Base-by-base conservation (phyloP, 495 filamentous ascomycete species). In the Xylaria telfairii region DNA sequence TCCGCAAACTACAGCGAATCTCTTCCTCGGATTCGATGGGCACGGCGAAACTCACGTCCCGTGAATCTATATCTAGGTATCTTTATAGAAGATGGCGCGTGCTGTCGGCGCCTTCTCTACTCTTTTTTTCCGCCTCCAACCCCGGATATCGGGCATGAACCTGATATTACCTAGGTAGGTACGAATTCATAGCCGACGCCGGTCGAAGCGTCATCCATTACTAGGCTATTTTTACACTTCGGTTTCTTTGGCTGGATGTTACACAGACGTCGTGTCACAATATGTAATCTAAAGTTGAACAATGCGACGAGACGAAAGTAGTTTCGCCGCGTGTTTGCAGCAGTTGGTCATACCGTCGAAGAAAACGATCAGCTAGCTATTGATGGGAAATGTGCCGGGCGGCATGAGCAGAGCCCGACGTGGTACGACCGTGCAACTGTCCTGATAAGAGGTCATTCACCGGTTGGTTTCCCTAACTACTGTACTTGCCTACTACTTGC, bases 241-340 rank as follows among this genome's bases (percentile, higher is more conserved):
- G 51, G 41, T 51, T 70, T 64, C 37, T 51, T 64, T 54, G 62
- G 37, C 42, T 34, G 41, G 13, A 1, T 34, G 67, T 67, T 68
- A 51, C 69, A 70, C 67, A 39, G 41, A 61, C 53, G 39, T 32
- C 19, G 71, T 75, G 46, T 54, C 57, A 69, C 67, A 28, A 37
- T 46, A 53, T 54, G 13, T 13, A 53, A 69, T 63, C 59, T 63
- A 37, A 61, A n/a, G 42, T 1, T 32, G 44, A 68, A 60, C 17
- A 56, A 69, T 61, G 44, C 44, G 51, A 61, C 51, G 32, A 69
- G 59, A 63, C 34, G 32, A 69, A 30, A 44, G 67, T 53, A 44
- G 26, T 26, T 21, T 60, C 56, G 42, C 67, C 56, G 44, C 46
- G 56, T 53, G 37, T 63, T 54, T 63, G 67, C 57, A 63, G 57